Conservation (phyloP, 768 basidiomycete species). For the Mycena vitilis region DNA sequence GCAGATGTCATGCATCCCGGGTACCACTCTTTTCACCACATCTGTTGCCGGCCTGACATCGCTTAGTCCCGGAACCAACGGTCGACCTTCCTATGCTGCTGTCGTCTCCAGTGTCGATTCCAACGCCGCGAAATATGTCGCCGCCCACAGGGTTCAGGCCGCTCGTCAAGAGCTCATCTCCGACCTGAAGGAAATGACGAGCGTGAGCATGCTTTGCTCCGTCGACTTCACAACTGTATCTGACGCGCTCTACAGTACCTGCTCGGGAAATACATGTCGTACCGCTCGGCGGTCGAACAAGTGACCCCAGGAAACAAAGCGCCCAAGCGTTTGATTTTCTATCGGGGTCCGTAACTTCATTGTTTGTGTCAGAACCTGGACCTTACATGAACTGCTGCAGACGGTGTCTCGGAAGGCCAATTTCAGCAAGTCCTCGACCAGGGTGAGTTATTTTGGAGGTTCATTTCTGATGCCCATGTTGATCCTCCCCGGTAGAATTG, state of each 20-base stretch:
- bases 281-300: slow-evolving; percentile 64
- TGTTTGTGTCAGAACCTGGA: too few species aligned
- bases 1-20: slow-evolving; percentile 43
- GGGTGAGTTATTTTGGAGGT: slow-evolving; percentile 50
- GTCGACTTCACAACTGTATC: slow-evolving; percentile 48
- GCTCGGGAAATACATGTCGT: slow-evolving; percentile 67
- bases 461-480: not conserved
- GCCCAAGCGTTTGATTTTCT: slow-evolving; percentile 83
- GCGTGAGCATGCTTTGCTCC: slow-evolving; percentile 55
- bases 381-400: slow-evolving; percentile 37
- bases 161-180: slow-evolving; percentile 84
- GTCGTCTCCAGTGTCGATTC: slow-evolving; percentile 85
- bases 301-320: slow-evolving; percentile 49
- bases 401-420: slow-evolving; percentile 68
- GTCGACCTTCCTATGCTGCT: slow-evolving; percentile 83
- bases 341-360: slow-evolving; percentile 61
- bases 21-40: not conserved
- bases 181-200: slow-evolving; percentile 75
- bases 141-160: slow-evolving; percentile 65
- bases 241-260: slow-evolving; percentile 67
- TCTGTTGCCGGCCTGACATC: slow-evolving; percentile 55
- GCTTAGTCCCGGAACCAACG: slow-evolving; percentile 78
- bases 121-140: slow-evolving; percentile 78
- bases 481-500: slow-evolving; percentile 60
- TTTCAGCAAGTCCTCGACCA: slow-evolving; percentile 64